Evolutionary conservation across 371 early-diverging fungal species (phyloP).

Genomic region (Furculomyces boomerangus): DNA sequence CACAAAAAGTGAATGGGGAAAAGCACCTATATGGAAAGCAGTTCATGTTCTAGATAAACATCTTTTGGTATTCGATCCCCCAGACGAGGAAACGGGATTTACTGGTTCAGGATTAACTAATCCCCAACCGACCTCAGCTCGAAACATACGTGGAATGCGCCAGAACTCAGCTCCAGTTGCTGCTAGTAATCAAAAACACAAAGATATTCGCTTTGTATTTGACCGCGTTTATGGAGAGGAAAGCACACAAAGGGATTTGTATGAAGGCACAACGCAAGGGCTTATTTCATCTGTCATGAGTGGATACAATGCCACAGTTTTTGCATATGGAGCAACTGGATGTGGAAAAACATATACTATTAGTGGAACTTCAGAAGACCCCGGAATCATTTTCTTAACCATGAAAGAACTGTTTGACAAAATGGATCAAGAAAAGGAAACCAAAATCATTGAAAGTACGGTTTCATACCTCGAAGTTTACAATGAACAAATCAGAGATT

Average conservation of each 20-base stretch:
- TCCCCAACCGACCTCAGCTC: slow-evolving; percentile 7
- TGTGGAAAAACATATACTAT: slow-evolving; percentile 64
- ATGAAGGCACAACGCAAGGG: slow-evolving; percentile 74
- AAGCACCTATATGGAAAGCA: slow-evolving; percentile 25
- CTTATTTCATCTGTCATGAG: slow-evolving; percentile 73
- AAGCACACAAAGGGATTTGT: slow-evolving; percentile 67
- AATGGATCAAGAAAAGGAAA: slow-evolving; percentile 28
- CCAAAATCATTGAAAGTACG: slow-evolving; percentile 43
- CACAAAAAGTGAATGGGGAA: slow-evolving; percentile 2
- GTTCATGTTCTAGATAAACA: slow-evolving; percentile 37
- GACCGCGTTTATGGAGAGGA: slow-evolving; percentile 66
- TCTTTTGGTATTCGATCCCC: slow-evolving; percentile 43
- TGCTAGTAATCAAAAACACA: slow-evolving; percentile 20
- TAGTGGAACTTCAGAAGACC: slow-evolving; percentile 37
- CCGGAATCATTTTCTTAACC: slow-evolving; percentile 54
- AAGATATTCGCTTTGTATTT: slow-evolving; percentile 54
- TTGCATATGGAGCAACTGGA: slow-evolving; percentile 71
- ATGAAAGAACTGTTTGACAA: slow-evolving; percentile 51
- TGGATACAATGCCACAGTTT: slow-evolving; percentile 51
- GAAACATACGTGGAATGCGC: neutral
- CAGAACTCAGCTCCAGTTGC: slow-evolving; percentile 6
- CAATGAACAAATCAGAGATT: slow-evolving; percentile 86
- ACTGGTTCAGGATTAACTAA: neutral
- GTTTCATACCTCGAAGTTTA: slow-evolving; percentile 87
- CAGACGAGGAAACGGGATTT: slow-evolving; percentile 30